Evolutionary conservation across 768 basidiomycete genomes (phyloP).

Genomic region (Russula olivacea): DNA sequence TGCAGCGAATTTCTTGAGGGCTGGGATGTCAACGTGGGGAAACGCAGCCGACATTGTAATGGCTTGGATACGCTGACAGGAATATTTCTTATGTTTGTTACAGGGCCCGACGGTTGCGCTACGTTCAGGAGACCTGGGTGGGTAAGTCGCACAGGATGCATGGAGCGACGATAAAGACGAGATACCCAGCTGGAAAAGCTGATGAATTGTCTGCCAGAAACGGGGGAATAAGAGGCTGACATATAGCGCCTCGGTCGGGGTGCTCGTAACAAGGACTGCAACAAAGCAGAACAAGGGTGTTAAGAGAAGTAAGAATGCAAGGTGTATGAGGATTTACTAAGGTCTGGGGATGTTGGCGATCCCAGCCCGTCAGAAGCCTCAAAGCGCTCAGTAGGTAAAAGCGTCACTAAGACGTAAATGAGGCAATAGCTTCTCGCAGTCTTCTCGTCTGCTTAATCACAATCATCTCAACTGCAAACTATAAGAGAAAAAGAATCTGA

Average conservation of each 20-base stretch:
- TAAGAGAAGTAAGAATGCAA: neutral
- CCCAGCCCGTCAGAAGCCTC: neutral
- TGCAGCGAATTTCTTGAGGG: conserved; percentile 29
- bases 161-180: neutral
- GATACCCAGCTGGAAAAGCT: neutral
- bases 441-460: neutral
- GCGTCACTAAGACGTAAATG: conserved; percentile 20
- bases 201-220: neutral
- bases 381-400: conserved; percentile 9
- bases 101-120: neutral
- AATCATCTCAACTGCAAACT: neutral
- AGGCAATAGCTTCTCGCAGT: neutral
- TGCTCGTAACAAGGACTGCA: neutral
- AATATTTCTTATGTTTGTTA: conserved; percentile 2
- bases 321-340: neutral
- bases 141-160: neutral
- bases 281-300: neutral
- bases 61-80: neutral
- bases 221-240: neutral
- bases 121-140: neutral
- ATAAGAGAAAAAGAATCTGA: neutral
- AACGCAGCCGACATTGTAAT: conserved; percentile 26
- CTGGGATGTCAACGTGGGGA: conserved; percentile 30
- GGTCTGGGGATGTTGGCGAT: neutral
- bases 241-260: conserved; percentile 3